Base-by-base conservation (phyloP, 805 yeast species). In the Kuraishia molischiana region DNA sequence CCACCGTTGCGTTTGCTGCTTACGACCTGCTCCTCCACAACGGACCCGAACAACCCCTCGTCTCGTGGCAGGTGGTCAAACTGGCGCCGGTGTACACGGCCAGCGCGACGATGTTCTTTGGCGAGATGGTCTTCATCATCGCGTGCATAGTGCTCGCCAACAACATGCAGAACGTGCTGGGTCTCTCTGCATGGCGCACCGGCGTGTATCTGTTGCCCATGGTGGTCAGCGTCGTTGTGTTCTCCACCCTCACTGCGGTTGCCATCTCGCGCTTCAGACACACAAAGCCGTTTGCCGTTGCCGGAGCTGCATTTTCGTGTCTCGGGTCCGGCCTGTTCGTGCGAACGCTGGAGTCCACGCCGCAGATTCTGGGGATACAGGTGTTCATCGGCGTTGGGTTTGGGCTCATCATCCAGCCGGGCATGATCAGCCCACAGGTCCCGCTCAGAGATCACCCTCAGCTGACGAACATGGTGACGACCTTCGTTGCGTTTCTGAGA, bases 141-240 rank as follows among this genome's bases (percentile, higher is more conserved):
- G 20, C 20, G 17, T 29, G 32, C 15, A 20, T 35, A 3, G 71
- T 61, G 45, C 44, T 65, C 10, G 55, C 74, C 2, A 55, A 62
- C 14, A 72, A 71, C 48, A 70, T 72, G 49, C 79, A 76, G 49
- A 65, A 65, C 32, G 58, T 73, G n/a, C 55, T 53, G 36, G 63
- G 56, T 5, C 56, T 59, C 31, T 58, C 54, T 33, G 65, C 72
- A 14, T 57, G 70, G 57, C 49, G 49, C 18, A 59, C 77, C 2
- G 79, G 79, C 32, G 49, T 71, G 32, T 60, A 64, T 36, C 50
- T 67, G 28, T 49, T 73, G 29, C 77, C 79, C 1, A 41, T 60
- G 43, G 62, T 72, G 32, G 54, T 68, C 14, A 43, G 68, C 6
- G 63, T 66, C 22, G 70, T 56, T 36, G 39, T 59, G 1, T 47